Percentiles rank a stretch among this genome's conserved stretches.
phyloP scores from a whole-genome alignment of 305 asterid genomes.

The Withania somnifera region DNA sequence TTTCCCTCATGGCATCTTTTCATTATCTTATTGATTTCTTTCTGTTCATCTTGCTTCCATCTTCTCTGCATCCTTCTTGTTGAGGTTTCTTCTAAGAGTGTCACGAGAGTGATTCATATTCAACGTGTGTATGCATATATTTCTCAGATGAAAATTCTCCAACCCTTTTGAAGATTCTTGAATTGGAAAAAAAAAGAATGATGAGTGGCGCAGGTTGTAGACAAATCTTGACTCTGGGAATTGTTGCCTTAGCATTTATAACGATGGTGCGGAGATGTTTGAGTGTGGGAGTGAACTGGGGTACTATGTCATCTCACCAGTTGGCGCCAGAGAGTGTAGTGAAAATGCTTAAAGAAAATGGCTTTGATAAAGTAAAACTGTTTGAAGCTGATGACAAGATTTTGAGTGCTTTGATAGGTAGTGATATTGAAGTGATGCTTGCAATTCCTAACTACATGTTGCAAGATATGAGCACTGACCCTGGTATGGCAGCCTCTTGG shows the following conservation, averaged over 20 bases:
- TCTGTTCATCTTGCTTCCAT: neutral
- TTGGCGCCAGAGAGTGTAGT: conserved; percentile 50
- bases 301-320: conserved; percentile 58
- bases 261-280: conserved; percentile 4
- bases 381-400: conserved; percentile 67
- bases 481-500: conserved; percentile 63
- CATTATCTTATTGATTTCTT: neutral
- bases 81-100: neutral
- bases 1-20: conserved; percentile 26
- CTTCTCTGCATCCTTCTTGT: neutral
- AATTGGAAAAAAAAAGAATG: neutral
- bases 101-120: neutral
- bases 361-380: conserved; percentile 64
- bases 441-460: conserved; percentile 82
- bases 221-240: neutral
- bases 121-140: neutral
- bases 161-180: neutral
- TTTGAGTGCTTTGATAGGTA: conserved; percentile 50
- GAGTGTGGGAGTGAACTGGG: conserved; percentile 64
- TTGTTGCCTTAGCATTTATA: neutral
- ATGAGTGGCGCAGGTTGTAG: neutral
- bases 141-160: neutral
- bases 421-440: conserved; percentile 61
- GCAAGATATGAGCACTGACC: conserved; percentile 48
- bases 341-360: conserved; percentile 58